These are phyloP conservation scores for Ploettnerulaceae sp. DNA, from an alignment of 2,329 filamentous ascomycete genomes.

Conservation along the genomic window DNA sequence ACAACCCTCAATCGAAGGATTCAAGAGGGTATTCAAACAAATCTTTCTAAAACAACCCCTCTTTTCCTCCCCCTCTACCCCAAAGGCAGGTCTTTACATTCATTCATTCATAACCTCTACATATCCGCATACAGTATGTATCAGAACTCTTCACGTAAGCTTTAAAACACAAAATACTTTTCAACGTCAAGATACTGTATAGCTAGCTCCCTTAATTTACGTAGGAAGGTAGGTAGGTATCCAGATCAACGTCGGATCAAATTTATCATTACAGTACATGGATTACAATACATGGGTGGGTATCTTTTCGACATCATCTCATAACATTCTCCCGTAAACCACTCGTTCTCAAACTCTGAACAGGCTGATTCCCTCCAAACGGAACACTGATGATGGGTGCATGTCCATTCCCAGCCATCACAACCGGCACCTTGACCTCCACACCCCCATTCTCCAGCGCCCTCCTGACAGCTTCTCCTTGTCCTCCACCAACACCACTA, in stretches of 20 bases:
- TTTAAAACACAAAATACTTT: too few relatives aligned
- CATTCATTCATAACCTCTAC: too few relatives aligned
- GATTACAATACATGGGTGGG: too few relatives aligned
- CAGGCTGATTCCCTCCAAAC: slow-evolving; percentile 21
- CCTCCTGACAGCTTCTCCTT: slow-evolving; percentile 25
- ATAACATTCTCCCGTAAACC: slow-evolving; percentile 32
- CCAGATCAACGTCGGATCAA: background rate
- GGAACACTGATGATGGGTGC: slow-evolving; percentile 7
- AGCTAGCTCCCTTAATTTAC: too few relatives aligned
- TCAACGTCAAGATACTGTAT: too few relatives aligned
- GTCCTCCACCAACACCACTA: slow-evolving; percentile 20
- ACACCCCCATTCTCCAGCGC: slow-evolving; percentile 26
- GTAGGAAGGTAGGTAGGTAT: background rate
- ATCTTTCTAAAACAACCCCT: too few relatives aligned
- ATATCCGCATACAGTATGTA: too few relatives aligned
- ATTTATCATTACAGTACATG: slow-evolving; percentile 5
- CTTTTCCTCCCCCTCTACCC: too few relatives aligned
- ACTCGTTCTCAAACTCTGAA: slow-evolving; percentile 32
- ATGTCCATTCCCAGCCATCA: slow-evolving; percentile 17
- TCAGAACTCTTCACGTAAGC: too few relatives aligned
- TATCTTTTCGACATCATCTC: slow-evolving; percentile 7
- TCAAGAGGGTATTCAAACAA: too few relatives aligned
- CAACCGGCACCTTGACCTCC: slow-evolving; percentile 8
- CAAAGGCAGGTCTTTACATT: too few relatives aligned
- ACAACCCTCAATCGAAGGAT: too few relatives aligned